Evolutionary conservation across 768 basidiomycete genomes (phyloP), one percentile per base, ranked within the genome.

Genomic region (Rhodotorula diobovata): DNA sequence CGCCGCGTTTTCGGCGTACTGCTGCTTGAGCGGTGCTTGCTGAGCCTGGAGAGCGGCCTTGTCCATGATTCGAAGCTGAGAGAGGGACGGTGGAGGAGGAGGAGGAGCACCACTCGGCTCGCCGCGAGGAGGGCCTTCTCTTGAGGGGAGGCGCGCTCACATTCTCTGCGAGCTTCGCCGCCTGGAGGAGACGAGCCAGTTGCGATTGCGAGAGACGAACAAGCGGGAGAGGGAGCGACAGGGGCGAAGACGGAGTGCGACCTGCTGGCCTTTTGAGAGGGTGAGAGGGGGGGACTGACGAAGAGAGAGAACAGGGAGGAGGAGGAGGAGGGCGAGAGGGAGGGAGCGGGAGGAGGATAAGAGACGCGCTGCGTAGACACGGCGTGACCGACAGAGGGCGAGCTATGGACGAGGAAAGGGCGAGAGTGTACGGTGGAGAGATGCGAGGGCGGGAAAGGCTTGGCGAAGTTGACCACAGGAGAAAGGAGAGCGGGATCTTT

Each of bases 11-110:
- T 10, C 9, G 9, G 9, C 20, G 56, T 65, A 65, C 43, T 35
- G 32, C 15, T 23, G 28, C 46, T 65, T 65, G 64, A 65, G 55
- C 15, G 64, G 64, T 15, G 64, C 56, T 21, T 65, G 64, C 8
- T 46, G 30, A 2, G 64, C 55, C 4, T 43, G 54, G 20, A 65
- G 64, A 15, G 55, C 35, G 5, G 54, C 23, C 16, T 56, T 56
- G 64, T 65, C 64, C 64, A 65, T 65, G 28, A 6, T 14, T 48
- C n/a, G 46, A 11, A 20, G n/a, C 23, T 30, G 7, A 34, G 2
- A 3, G 35, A 4, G 4, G 15, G 56, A 23, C 11, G 20, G 35
- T 23, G 55, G 35, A 21, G 23, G 34, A 35, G 35, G 34, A 37
- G 6, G 34, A 34, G 53, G 34, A 20, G 53, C 11, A 23, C 11